A percentile compares a stretch with the other conserved stretches of the same genome.
These are phyloP conservation scores for Arthrobotrys megalospora DNA, from an alignment of 2,329 filamentous ascomycete genomes.

Conservation along the genomic window DNA sequence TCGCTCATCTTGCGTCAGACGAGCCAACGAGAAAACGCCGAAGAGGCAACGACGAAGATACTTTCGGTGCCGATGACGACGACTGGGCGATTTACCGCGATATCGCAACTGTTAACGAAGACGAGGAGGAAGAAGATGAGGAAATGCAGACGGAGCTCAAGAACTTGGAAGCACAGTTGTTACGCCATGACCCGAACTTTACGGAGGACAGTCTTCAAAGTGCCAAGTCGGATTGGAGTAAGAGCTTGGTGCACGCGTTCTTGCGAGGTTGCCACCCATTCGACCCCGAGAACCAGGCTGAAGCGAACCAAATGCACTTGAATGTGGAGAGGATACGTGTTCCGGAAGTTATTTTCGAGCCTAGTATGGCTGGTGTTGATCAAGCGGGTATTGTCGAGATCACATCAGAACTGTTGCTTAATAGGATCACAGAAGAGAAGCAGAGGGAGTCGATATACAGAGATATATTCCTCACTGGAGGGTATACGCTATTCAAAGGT, in stretches of 20 bases:
- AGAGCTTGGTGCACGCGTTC: slow-evolving; percentile 90
- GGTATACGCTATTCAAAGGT: slow-evolving; percentile 87
- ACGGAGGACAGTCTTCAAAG: slow-evolving; percentile 93
- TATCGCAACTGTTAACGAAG: slow-evolving; percentile 83
- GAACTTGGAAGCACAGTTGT: slow-evolving; percentile 84
- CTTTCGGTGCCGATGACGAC: slow-evolving; percentile 95
- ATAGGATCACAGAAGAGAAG: slow-evolving; percentile 76
- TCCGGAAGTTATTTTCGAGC: slow-evolving; percentile 93
- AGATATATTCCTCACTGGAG: slow-evolving; percentile 94
- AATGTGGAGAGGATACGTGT: slow-evolving; percentile 97
- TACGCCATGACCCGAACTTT: slow-evolving; percentile 88
- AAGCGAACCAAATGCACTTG: slow-evolving; percentile 90
- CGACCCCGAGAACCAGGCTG: slow-evolving; percentile 81
- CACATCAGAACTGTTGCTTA: slow-evolving; percentile 87
- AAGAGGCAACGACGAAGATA: slow-evolving; percentile 83
- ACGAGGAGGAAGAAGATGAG: slow-evolving; percentile 88
- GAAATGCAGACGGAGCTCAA: slow-evolving; percentile 83
- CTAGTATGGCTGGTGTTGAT: slow-evolving; percentile 89
- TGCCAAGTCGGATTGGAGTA: slow-evolving; percentile 95
- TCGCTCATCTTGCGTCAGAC: slow-evolving; percentile 95
- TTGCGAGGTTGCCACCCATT: slow-evolving; percentile 88
- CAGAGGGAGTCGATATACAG: slow-evolving; percentile 72
- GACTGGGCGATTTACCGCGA: slow-evolving; percentile 98
- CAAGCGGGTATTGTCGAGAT: slow-evolving; percentile 96
- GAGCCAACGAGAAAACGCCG: slow-evolving; percentile 81